A percentile compares a stretch with the other conserved stretches of the same genome.
phyloP scores from a whole-genome alignment of 2,329 filamentous ascomycete species.

The Colletotrichum phormii region DNA sequence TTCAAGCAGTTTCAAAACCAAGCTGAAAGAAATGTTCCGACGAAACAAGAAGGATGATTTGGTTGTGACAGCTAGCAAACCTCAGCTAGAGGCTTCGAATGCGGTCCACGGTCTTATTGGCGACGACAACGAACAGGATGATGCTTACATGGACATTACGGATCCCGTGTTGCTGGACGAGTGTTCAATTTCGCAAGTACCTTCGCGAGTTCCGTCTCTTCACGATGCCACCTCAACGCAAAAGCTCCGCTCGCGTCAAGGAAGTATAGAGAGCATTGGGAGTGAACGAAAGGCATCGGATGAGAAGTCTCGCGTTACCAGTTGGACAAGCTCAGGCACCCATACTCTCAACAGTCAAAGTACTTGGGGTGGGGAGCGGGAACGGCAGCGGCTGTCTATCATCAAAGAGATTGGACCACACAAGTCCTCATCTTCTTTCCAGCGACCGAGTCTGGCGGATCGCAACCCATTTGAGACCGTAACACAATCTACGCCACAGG shows the following conservation, averaged over 20 bases:
- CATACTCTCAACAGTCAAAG: slow-evolving; percentile 62
- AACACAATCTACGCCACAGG: background rate
- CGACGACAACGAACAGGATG: slow-evolving; percentile 35
- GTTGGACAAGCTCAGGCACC: slow-evolving; percentile 75
- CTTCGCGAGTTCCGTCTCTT: slow-evolving; percentile 62
- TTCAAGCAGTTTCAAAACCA: slow-evolving; percentile 71
- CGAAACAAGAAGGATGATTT: slow-evolving; percentile 51
- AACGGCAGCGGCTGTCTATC: slow-evolving; percentile 70
- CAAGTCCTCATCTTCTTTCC: slow-evolving; percentile 52
- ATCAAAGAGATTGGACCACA: slow-evolving; percentile 69
- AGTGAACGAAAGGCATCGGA: slow-evolving; percentile 56
- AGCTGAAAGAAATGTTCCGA: slow-evolving; percentile 68
- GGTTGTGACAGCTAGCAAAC: slow-evolving; percentile 62
- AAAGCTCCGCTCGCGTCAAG: slow-evolving; percentile 62
- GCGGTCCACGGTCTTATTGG: background rate
- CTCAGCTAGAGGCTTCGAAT: slow-evolving; percentile 50
- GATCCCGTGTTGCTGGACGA: slow-evolving; percentile 51
- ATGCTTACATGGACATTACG: slow-evolving; percentile 48
- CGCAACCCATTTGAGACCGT: slow-evolving; percentile 34
- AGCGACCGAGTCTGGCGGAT: slow-evolving; percentile 41
- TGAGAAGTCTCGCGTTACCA: slow-evolving; percentile 75
- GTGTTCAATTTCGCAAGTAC: slow-evolving; percentile 59
- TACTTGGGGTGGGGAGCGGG: slow-evolving; percentile 53
- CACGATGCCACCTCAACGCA: slow-evolving; percentile 59
- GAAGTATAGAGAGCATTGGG: slow-evolving; percentile 63